Evolutionary conservation across 2,329 filamentous ascomycete genomes (phyloP).

Genomic region (Ambrosiella xylebori): DNA sequence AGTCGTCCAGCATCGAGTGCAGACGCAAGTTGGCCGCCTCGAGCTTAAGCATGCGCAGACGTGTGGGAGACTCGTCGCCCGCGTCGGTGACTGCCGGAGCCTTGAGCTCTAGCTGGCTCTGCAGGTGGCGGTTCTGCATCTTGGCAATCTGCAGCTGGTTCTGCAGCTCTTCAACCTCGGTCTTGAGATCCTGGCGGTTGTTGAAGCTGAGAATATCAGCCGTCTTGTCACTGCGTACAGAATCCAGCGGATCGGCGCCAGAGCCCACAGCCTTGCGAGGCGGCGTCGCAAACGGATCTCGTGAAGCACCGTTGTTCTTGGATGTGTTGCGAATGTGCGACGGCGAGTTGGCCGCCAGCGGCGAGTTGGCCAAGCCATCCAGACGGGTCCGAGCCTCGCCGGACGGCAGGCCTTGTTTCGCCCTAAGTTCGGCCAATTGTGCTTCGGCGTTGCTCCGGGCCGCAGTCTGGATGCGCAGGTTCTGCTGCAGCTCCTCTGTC

Average conservation of each 20-base stretch:
- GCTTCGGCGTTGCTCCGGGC: conserved; percentile 67
- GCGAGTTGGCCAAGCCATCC: conserved; percentile 76
- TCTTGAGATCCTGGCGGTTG: conserved; percentile 76
- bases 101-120: conserved; percentile 60
- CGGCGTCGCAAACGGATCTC: conserved; percentile 1
- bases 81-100: not conserved
- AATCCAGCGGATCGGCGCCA: conserved; percentile 41
- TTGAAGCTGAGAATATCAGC: conserved; percentile 68
- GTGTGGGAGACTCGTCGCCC: conserved; percentile 49
- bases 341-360: conserved; percentile 56
- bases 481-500: conserved; percentile 76
- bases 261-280: conserved; percentile 43
- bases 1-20: conserved; percentile 90
- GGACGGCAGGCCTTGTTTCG: conserved; percentile 17
- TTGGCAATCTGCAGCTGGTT: conserved; percentile 86
- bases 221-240: conserved; percentile 63
- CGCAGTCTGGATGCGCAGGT: conserved; percentile 66
- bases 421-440: conserved; percentile 62
- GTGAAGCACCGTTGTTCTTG: conserved; percentile 23
- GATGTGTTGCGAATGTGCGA: conserved; percentile 45
- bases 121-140: conserved; percentile 88
- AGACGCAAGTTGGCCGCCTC: conserved; percentile 82
- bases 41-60: conserved; percentile 71
- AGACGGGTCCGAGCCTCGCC: conserved; percentile 43
- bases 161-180: conserved; percentile 80